These are phyloP conservation scores for Boletus patriciae DNA, from an alignment of 768 basidiomycete species.

Conservation along the genomic window DNA sequence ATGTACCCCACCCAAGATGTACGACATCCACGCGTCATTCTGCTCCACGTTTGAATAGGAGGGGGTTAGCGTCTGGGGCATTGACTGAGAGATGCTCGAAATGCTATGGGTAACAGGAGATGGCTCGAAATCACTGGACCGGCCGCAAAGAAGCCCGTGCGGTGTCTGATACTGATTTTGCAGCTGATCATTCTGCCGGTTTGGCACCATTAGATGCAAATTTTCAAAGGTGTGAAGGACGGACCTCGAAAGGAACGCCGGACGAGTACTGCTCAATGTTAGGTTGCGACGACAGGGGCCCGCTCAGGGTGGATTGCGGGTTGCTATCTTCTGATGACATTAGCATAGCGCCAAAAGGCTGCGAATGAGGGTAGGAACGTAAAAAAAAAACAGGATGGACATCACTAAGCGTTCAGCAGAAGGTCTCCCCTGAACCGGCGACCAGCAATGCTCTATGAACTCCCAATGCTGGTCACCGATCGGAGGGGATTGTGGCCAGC, in stretches of 20 bases:
- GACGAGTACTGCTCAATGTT: neutral
- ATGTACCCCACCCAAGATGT: neutral
- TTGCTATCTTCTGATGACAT: neutral
- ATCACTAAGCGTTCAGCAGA: neutral
- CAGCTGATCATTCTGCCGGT: neutral
- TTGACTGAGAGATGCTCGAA: neutral
- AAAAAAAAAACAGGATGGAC: neutral
- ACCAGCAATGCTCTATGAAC: conserved; percentile 11
- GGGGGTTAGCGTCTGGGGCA: neutral
- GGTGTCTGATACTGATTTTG: neutral
- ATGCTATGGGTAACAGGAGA: neutral
- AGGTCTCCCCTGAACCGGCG: conserved; percentile 1
- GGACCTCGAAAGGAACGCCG: too few species aligned
- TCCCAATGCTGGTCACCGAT: conserved; percentile 8
- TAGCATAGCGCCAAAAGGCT: neutral
- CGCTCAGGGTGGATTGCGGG: neutral
- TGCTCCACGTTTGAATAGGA: neutral
- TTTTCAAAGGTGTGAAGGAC: neutral
- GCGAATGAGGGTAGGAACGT: neutral
- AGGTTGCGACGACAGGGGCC: neutral
- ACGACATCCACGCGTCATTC: neutral
- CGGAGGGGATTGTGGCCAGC: conserved; percentile 3
- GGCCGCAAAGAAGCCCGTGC: neutral
- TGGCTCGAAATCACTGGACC: neutral
- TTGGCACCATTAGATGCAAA: neutral